These are phyloP conservation scores for Parasitella parasitica DNA, from an alignment of 371 early-diverging fungal genomes.

Conservation along the genomic window DNA sequence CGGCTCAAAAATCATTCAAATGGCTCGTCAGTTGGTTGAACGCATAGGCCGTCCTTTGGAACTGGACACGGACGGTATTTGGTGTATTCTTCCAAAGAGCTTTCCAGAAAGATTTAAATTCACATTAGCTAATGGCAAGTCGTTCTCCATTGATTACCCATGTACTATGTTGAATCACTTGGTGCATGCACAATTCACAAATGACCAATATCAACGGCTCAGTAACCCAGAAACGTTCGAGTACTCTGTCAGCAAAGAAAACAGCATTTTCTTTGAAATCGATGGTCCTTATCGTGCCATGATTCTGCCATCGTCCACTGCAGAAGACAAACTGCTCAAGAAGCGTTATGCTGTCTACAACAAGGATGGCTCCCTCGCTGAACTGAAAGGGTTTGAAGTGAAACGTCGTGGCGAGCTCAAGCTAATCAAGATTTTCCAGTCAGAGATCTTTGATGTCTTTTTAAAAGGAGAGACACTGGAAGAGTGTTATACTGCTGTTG, in stretches of 20 bases:
- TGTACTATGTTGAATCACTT: slow-evolving; percentile 98
- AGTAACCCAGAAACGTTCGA: slow-evolving; percentile 55
- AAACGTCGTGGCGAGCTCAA: slow-evolving; percentile 99
- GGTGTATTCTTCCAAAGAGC: slow-evolving; percentile 95
- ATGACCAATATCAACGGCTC: slow-evolving; percentile 95
- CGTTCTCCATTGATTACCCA: slow-evolving; percentile 89
- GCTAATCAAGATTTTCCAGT: slow-evolving; percentile 98
- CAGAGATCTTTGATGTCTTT: slow-evolving; percentile 92
- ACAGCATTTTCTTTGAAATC: slow-evolving; percentile 99
- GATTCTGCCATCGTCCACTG: slow-evolving; percentile 97
- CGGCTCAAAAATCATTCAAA: slow-evolving; percentile 97
- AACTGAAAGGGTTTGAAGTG: slow-evolving; percentile 99
- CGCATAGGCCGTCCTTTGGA: slow-evolving; percentile 97
- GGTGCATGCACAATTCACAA: slow-evolving; percentile 96
- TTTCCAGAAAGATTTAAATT: slow-evolving; percentile 95
- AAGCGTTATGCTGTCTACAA: slow-evolving; percentile 99
- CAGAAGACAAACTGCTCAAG: slow-evolving; percentile 96
- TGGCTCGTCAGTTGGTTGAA: slow-evolving; percentile 93
- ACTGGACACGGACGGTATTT: slow-evolving; percentile 99
- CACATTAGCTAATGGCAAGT: slow-evolving; percentile 77
- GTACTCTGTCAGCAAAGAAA: slow-evolving; percentile 84
- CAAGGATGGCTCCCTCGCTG: slow-evolving; percentile 93
- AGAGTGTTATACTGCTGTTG: slow-evolving; percentile 94
- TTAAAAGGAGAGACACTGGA: slow-evolving; percentile 84
- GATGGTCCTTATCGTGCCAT: slow-evolving; percentile 99